Base-by-base conservation (phyloP, 148 eudicot species). In the Beta vulgaris region DNA sequence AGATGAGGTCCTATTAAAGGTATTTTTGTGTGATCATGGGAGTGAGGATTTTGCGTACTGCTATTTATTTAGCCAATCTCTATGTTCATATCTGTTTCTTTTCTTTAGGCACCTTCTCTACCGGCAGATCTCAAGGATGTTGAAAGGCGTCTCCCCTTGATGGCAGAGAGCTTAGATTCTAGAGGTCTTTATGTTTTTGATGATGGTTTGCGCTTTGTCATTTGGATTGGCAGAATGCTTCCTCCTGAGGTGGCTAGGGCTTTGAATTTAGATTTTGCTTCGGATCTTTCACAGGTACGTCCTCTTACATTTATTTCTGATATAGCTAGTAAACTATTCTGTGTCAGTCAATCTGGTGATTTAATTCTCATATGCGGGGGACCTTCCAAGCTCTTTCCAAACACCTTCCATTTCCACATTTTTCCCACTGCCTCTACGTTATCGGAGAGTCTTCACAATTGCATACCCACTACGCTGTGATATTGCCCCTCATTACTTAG, bases 221-320 rank as follows among this genome's bases (percentile, higher is more conserved):
- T 95, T 75, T 95, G 99, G 99, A 88, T 91, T 86, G 99, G 99
- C 49, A 87, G 88, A 73, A 87, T 88, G 87, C 81, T 91, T 75
- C 88, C 94, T 64, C 90, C 99, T 65, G 98, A 95, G 74, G 74
- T 92, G 55, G 82, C 88, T 18, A 86, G 74, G 78, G 87, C 76
- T 83, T 87, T 95, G 73, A 90, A 92, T 78, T 81, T 89, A 76
- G 90, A 91, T 73, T 89, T 83, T 62, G 81, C 93, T 67, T 81
- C 84, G 0, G 98, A 92, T 78, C 87, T 76, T 74, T 89, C 91
- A 57, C 91, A 80, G 98, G 99, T 92, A 84, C 66, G 44, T 64
- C 37, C 72, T 72, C 18, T 25, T 28, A 32, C 58, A 18, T 11
- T 71, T 36, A 31, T 23, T 69, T 54, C 49, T 26, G 49, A 36